phyloP scores from a whole-genome alignment of 140 eudicot genomes.

The Stevia rebaudiana region DNA sequence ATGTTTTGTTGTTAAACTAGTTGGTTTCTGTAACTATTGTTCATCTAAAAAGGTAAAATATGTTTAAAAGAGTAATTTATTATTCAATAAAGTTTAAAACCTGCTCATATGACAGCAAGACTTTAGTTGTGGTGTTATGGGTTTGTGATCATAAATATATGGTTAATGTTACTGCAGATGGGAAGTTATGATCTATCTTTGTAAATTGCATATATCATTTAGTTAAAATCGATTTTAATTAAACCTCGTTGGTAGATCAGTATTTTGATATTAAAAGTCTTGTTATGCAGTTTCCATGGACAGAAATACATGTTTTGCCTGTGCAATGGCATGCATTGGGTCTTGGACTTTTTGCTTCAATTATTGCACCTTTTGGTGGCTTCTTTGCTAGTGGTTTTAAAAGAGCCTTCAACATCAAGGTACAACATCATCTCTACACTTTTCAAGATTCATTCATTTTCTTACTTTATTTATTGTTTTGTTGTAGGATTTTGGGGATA shows the following conservation, averaged over 20 bases:
- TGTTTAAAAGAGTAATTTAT: neutral
- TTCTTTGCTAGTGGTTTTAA: constrained; percentile 97
- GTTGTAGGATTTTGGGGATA: too few species aligned
- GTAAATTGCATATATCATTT: neutral
- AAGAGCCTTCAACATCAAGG: constrained; percentile 97
- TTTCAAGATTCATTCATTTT: neutral
- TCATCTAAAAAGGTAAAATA: constrained; percentile 2
- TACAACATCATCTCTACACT: constrained; percentile 8
- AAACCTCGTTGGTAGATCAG: neutral
- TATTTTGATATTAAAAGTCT: neutral
- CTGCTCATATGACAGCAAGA: too few species aligned
- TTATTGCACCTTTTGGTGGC: constrained; percentile 98
- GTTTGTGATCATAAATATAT: neutral
- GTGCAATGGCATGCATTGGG: constrained; percentile 95
- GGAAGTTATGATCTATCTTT: neutral
- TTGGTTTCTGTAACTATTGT: neutral
- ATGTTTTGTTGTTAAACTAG: neutral
- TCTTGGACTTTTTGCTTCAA: constrained; percentile 90
- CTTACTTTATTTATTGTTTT: too few species aligned
- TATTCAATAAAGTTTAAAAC: neutral
- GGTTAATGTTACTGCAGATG: neutral
- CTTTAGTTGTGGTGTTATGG: neutral
- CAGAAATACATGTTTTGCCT: constrained; percentile 65
- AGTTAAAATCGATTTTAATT: neutral
- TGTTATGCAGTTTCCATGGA: constrained; percentile 80